A percentile compares a stretch with the other conserved stretches of the same genome.
These are phyloP conservation scores for Didymella lethalis DNA, from an alignment of 2,329 filamentous ascomycete genomes.

Conservation along the genomic window DNA sequence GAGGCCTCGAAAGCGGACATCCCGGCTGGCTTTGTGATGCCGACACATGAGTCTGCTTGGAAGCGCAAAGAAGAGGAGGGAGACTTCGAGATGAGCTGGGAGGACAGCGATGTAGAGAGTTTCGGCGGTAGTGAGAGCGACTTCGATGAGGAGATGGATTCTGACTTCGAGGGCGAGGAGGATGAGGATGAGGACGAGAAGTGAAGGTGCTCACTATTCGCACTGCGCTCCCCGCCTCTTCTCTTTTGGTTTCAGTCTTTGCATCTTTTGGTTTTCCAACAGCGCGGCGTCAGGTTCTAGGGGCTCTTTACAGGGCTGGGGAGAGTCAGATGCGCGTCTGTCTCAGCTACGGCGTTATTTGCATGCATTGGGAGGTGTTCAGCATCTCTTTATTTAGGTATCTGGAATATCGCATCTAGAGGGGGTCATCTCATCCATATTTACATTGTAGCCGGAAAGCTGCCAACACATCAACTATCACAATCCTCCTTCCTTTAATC, in stretches of 20 bases:
- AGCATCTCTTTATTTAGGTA: neutral
- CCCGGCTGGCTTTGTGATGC: slow-evolving; percentile 81
- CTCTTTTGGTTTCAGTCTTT: slow-evolving; percentile 8
- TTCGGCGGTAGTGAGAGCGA: slow-evolving; percentile 73
- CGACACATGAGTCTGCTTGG: slow-evolving; percentile 71
- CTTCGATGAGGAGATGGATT: slow-evolving; percentile 62
- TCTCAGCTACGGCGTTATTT: slow-evolving; percentile 11
- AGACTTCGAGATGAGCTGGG: slow-evolving; percentile 62
- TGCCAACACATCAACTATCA: neutral
- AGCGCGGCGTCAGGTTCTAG: slow-evolving; percentile 37
- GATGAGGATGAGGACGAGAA: slow-evolving; percentile 41
- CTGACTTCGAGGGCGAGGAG: slow-evolving; percentile 63
- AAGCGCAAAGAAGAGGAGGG: slow-evolving; percentile 69
- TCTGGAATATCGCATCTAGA: slow-evolving; percentile 8
- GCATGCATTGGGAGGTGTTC: slow-evolving; percentile 35
- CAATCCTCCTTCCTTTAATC: too few relatives aligned
- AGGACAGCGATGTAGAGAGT: slow-evolving; percentile 64
- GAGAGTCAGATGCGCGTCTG: slow-evolving; percentile 9
- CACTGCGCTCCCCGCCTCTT: neutral
- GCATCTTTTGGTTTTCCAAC: slow-evolving; percentile 18
- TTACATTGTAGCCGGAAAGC: neutral
- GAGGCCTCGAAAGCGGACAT: slow-evolving; percentile 80
- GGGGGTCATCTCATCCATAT: neutral
- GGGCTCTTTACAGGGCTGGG: slow-evolving; percentile 15
- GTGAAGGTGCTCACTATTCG: slow-evolving; percentile 11